Evolutionary conservation across 2,329 filamentous ascomycete genomes (phyloP), one percentile per base, ranked within the genome.

Genomic region (Fusarium dimerum): DNA sequence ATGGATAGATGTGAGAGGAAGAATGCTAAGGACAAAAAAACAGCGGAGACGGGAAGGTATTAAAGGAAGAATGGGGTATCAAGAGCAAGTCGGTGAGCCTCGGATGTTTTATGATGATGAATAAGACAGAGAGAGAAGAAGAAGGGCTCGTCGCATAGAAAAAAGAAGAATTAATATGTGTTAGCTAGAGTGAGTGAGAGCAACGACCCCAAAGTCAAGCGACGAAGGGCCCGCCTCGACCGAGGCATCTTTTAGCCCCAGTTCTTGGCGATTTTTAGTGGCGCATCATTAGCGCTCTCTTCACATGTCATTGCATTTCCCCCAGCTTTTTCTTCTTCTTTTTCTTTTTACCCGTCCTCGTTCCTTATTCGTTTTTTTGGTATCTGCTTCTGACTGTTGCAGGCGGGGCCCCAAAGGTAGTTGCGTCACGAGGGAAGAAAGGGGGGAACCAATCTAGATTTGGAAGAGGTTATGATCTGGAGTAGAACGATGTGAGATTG

Each of bases 231-330:
- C 59, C 62, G 60, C 62, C 62, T 61, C 56, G 66, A 62, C 66
- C 68, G 68, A 70, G 68, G 68, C 68, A 70, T 65, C 64, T 67
- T 51, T 52, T 51, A 45, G 60, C 57, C 56, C 56, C 53, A 48
- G 61, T 44, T 26, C 56, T 60, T 60, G 58, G 62, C 61, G 36
- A 45, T 45, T 50, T 54, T 45, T 59, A 58, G 65, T 54, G 61
- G 40, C 62, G n/a, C 16, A 18, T 46, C 9, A 4, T 51, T 64
- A 61, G 67, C 56, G 66, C 45, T 56, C 64, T 36, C 32, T 66
- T 69, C 67, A 69, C 67, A 69, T 69, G 67, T 57, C 43, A 62
- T 48, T 26, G 20, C 20, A 26, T 26, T 26, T 47, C 59, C 63
- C 62, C 63, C 63, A 63, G 59, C 60, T 63, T 66, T 62, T 36